phyloP scores from a whole-genome alignment of 768 basidiomycete genomes.

The Thelephora aurantiotincta region DNA sequence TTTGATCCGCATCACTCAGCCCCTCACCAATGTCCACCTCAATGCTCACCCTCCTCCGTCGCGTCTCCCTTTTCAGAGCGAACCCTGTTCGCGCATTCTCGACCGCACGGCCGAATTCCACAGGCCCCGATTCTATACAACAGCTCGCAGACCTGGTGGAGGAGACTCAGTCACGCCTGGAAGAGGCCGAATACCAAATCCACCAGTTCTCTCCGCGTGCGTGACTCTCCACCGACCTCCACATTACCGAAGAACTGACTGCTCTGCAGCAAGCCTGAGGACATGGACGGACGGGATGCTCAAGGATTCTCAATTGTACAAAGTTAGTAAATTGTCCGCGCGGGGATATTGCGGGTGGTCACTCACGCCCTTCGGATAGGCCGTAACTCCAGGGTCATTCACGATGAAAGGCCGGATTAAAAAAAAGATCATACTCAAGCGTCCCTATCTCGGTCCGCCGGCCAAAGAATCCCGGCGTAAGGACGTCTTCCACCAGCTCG shows the following conservation, averaged over 20 bases:
- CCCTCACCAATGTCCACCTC: too few relatives aligned
- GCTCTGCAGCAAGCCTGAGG: neutral
- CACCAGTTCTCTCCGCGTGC: neutral
- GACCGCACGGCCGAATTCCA: too few relatives aligned
- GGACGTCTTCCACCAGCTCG: conserved; percentile 61
- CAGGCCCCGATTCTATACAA: neutral
- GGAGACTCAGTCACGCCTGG: neutral
- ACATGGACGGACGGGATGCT: neutral
- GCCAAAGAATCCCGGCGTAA: conserved; percentile 34
- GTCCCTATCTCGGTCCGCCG: conserved; percentile 39
- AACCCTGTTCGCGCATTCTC: conserved; percentile 4
- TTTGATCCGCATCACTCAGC: too few relatives aligned
- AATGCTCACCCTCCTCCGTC: neutral
- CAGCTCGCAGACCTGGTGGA: conserved; percentile 2
- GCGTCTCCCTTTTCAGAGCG: neutral
- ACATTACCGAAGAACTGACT: neutral
- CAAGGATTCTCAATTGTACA: conserved; percentile 10
- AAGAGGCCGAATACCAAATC: neutral
- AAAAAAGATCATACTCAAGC: conserved; percentile 8
- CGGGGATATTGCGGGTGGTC: conserved; percentile 8
- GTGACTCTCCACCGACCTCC: neutral
- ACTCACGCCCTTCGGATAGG: conserved; percentile 21
- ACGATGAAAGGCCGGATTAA: conserved; percentile 23
- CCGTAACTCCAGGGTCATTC: conserved; percentile 29
- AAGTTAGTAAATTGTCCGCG: conserved; percentile 7